Base-by-base conservation (phyloP, 495 filamentous ascomycete genomes). In the Aspergillus hancockii region DNA sequence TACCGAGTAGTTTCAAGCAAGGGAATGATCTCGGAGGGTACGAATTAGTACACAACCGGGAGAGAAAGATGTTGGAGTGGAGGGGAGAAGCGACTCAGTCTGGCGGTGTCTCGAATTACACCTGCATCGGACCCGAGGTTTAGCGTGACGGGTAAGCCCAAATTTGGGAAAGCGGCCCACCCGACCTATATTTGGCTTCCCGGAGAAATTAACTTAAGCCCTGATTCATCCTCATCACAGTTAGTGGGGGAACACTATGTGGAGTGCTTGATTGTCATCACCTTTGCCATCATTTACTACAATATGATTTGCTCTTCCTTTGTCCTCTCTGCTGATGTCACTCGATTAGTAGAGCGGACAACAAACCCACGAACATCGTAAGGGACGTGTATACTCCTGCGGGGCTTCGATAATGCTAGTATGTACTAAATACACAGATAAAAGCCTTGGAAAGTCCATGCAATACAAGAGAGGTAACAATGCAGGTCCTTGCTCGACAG, bases 141-240 rank as follows among this genome's bases (percentile, higher is more conserved):
- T 47, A 47, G 43, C 43, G 43, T 47, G 43, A 47, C 43, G 43
- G 43, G 43, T 47, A 47, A 8, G 18, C 21, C 21, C 43, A 3
- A 10, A 1, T 22, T 23, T 8, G 43, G 43, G 43, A 23, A 47
- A 47, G 43, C 19, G 43, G 21, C 43, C 43, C 18, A 40, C 36
- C 16, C n/a, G n/a, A n/a, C n/a, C 36, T 28, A 28, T 28, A 28
- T 28, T 28, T 28, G 25, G 25, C 3, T 28, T 3, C 25, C 25
- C 3, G 25, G 3, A 28, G 25, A 28, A 41, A 36, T 36, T 36
- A 36, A 36, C n/a, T n/a, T n/a, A n/a, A 14, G 32, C 32, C 32
- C 32, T 36, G 32, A 18, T 43, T 19, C n/a, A n/a, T 43, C 40
- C 6, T 43, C 40, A 40, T 3, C n/a, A 43, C n/a, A n/a, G n/a